Evolutionary conservation across 257 asterid species (phyloP).

Genomic region (Solanum sejunctum): DNA sequence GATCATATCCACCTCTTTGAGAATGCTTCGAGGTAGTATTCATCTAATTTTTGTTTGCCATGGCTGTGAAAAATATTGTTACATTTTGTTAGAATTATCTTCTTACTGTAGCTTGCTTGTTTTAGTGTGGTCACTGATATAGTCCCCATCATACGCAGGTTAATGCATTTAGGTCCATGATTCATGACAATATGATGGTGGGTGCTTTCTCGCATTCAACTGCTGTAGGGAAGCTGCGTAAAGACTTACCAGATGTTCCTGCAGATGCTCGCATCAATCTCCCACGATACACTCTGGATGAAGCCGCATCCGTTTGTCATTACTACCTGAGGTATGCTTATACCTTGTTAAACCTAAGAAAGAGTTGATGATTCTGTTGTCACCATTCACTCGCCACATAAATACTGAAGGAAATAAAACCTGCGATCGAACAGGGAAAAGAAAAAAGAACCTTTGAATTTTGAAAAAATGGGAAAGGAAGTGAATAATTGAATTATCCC

Average conservation of each 20-base stretch:
- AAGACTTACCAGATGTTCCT: constrained; percentile 89
- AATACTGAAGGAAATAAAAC: not conserved
- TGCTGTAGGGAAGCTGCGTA: constrained; percentile 88
- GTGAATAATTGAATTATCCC: not conserved
- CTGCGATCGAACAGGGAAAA: not conserved
- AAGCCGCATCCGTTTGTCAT: constrained; percentile 77
- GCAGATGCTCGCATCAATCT: constrained; percentile 49
- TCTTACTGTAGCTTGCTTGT: not conserved
- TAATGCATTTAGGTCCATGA: constrained; percentile 86
- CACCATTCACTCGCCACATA: not conserved
- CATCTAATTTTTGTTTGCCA: not conserved
- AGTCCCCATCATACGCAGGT: constrained; percentile 35
- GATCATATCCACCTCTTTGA: too few species aligned
- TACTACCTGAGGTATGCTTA: constrained; percentile 76
- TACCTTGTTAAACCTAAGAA: not conserved
- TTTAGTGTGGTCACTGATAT: not conserved
- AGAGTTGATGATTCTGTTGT: not conserved
- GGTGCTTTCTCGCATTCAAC: constrained; percentile 94
- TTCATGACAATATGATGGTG: constrained; percentile 82
- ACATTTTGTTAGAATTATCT: not conserved
- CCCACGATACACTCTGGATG: constrained; percentile 80
- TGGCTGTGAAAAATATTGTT: not conserved
- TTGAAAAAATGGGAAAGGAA: not conserved
- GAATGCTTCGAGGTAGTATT: not conserved
- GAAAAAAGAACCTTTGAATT: not conserved